phyloP scores from a whole-genome alignment of 1,284 basidiomycete species.

The Agroathelia rolfsii region DNA sequence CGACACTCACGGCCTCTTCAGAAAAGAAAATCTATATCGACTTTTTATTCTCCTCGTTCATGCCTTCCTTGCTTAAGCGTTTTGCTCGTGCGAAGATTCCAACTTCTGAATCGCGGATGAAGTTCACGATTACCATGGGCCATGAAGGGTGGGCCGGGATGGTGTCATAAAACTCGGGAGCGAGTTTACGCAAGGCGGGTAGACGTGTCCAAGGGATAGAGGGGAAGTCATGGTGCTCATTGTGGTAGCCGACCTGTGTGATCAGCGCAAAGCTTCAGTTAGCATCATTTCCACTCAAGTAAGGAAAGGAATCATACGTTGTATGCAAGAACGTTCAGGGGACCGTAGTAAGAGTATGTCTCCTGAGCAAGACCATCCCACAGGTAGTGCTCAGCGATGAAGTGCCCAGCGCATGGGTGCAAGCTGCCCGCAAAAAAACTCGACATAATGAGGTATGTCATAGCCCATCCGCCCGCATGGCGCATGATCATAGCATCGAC shows the following conservation, averaged over 20 bases:
- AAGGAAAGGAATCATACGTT: conserved; percentile 51
- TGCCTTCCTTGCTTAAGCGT: conserved; percentile 20
- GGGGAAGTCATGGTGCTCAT: conserved; percentile 99
- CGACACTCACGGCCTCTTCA: too few relatives aligned
- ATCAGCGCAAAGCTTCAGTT: conserved; percentile 4
- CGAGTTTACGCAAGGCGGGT: conserved; percentile 72
- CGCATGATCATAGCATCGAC: conserved; percentile 67
- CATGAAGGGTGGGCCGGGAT: conserved; percentile 85
- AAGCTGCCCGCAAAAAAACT: conserved; percentile 94
- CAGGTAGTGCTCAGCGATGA: conserved; percentile 94
- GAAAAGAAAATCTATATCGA: too few relatives aligned
- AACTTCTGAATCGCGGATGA: conserved; percentile 83
- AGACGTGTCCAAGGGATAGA: conserved; percentile 94
- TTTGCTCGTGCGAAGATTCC: conserved; percentile 62
- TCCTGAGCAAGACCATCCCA: conserved; percentile 88
- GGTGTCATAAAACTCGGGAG: conserved; percentile 88
- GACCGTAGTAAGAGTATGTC: conserved; percentile 96
- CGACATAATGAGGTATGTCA: conserved; percentile 79
- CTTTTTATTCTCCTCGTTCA: too few relatives aligned
- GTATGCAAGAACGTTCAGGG: conserved; percentile 86
- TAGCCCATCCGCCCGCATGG: conserved; percentile 49
- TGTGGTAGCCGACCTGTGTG: conserved; percentile 89
- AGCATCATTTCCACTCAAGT: conserved; percentile 1
- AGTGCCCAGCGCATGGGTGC: conserved; percentile 94
- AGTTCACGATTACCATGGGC: conserved; percentile 91